Conservation (phyloP, 2,329 filamentous ascomycete genomes). For the Alternaria conjuncta region DNA sequence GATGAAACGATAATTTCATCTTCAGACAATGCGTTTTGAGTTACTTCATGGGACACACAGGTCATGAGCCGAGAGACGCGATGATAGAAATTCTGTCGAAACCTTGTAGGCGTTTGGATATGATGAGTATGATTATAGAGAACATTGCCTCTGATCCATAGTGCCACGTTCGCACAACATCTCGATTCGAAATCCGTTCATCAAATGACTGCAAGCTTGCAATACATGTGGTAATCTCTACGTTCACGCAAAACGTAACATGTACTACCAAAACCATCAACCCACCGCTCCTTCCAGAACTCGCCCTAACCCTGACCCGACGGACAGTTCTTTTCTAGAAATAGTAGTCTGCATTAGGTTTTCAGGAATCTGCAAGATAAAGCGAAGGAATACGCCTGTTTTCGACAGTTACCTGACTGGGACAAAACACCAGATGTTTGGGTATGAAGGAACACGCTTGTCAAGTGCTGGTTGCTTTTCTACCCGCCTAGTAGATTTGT, state of each 20-base stretch:
- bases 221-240: neutral
- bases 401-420: slow-evolving; percentile 7
- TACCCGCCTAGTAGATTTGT: neutral
- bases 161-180: no score
- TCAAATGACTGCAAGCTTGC: neutral
- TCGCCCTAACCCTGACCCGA: neutral
- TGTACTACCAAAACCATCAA: neutral
- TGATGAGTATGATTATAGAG: neutral
- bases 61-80: neutral
- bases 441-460: neutral
- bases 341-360: neutral
- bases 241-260: neutral
- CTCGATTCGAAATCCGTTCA: neutral
- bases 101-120: neutral
- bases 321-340: neutral
- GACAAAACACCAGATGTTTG: neutral
- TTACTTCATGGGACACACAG: neutral
- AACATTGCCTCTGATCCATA: neutral
- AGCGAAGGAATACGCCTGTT: slow-evolving; percentile 15
- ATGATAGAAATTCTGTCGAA: no score
- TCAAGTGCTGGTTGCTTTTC: slow-evolving; percentile 4
- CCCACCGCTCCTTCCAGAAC: neutral
- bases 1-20: neutral
- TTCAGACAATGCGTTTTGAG: neutral
- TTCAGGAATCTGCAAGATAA: slow-evolving; percentile 2